Conservation (phyloP, 148 eudicot genomes). For the Rhododendron ferrugineum region DNA sequence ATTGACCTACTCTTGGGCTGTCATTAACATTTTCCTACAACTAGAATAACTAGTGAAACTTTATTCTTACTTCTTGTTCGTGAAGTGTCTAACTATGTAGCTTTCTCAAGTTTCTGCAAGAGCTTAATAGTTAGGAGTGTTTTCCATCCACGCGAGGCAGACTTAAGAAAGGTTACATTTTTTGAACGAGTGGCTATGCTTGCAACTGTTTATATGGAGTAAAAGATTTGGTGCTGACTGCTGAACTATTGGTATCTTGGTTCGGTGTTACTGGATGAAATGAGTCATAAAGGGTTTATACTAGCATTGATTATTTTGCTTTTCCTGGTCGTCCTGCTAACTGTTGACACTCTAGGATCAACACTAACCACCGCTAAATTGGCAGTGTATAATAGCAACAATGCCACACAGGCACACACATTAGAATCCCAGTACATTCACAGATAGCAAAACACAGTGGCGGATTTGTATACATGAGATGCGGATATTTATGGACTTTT, state of each 20-base stretch:
- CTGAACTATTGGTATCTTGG: neutral
- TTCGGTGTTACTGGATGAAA: neutral
- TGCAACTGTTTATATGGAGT: neutral
- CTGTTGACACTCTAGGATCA: neutral
- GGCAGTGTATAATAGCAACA: neutral
- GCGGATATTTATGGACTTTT: neutral
- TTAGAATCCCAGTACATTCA: neutral
- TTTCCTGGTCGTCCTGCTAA: neutral
- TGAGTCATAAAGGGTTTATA: neutral
- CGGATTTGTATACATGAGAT: neutral
- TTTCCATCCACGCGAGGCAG: neutral
- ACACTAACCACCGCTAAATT: neutral
- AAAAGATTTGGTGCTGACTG: constrained; percentile 4
- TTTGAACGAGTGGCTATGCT: neutral
- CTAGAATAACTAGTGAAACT: neutral
- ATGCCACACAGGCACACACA: neutral
- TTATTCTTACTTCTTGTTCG: neutral
- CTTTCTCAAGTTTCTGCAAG: neutral
- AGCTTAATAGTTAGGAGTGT: neutral
- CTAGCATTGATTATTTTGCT: neutral
- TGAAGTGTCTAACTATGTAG: neutral
- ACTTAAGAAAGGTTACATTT: neutral
- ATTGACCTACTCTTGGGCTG: neutral
- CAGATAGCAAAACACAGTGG: neutral
- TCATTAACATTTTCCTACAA: neutral